Conservation (phyloP, 2,329 filamentous ascomycete genomes). For the Triangularia verruculosa region DNA sequence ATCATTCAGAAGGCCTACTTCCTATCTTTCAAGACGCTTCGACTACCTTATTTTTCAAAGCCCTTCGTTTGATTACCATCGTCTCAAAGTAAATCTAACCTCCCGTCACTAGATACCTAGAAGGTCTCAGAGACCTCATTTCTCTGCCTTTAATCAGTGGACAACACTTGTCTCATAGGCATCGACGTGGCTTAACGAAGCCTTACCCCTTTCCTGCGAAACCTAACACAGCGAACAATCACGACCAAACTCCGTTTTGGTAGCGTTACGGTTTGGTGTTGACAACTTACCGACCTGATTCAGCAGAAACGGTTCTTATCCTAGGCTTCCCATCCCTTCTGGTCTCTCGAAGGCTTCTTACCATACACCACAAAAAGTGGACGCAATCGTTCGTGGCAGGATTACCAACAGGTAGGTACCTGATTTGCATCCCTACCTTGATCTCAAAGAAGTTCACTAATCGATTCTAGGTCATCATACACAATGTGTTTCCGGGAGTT, state of each 20-base stretch:
- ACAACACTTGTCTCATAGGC: neutral
- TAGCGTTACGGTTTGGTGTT: neutral
- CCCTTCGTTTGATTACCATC: no score
- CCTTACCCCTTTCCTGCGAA: neutral
- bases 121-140: no score
- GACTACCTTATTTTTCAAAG: no score
- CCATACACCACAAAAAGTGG: neutral
- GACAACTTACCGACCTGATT: neutral
- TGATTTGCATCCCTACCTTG: neutral
- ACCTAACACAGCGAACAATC: neutral
- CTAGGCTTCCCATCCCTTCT: neutral
- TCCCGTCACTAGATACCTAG: no score
- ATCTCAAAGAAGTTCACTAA: neutral
- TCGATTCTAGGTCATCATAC: neutral
- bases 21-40: no score
- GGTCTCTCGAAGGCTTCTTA: neutral
- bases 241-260: neutral
- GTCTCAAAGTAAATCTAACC: no score
- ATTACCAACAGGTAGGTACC: neutral
- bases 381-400: neutral
- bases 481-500: constrained; percentile 48
- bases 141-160: neutral
- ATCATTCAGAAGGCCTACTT: no score
- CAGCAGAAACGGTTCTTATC: neutral
- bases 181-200: neutral